These are phyloP conservation scores for Tetrapisispora taiwanensis DNA, from an alignment of 805 yeast species.

Conservation along the genomic window DNA sequence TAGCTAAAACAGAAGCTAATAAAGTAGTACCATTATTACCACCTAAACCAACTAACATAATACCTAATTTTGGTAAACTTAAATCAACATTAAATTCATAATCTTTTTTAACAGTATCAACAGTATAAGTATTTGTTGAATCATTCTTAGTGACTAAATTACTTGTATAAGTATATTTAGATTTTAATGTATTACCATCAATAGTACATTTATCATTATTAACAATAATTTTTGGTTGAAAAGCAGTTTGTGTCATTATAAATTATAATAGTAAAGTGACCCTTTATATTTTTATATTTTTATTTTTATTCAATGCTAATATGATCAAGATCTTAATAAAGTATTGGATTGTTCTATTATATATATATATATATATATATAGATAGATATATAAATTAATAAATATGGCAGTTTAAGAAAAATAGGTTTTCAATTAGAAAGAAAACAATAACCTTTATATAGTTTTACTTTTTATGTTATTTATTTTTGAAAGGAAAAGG, in stretches of 20 bases:
- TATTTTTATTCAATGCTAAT: no score
- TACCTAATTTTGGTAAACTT: constrained; percentile 74
- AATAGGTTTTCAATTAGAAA: no score
- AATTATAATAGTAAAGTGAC: no score
- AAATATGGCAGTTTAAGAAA: no score
- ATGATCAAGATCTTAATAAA: no score
- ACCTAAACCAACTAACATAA: constrained; percentile 87
- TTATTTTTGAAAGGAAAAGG: no score
- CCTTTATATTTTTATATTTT: no score
- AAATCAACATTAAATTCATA: constrained; percentile 82
- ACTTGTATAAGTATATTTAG: constrained; percentile 56
- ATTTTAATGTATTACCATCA: constrained; percentile 41
- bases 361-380: no score
- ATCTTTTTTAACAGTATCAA: constrained; percentile 61
- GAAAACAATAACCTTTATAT: no score
- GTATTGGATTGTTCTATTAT: no score
- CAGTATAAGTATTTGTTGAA: constrained; percentile 43
- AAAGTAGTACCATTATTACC: constrained; percentile 95
- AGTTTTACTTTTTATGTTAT: no score
- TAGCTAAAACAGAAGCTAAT: constrained; percentile 76
- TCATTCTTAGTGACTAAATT: constrained; percentile 50
- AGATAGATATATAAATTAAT: no score
- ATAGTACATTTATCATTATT: constrained; percentile 42
- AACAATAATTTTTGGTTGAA: constrained; percentile 34
- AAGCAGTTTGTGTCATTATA: constrained; percentile 1